Percentiles rank a stretch among this genome's conserved stretches.
Conservation (phyloP, 2,329 filamentous ascomycete species). For the Colletotrichum sp. region DNA sequence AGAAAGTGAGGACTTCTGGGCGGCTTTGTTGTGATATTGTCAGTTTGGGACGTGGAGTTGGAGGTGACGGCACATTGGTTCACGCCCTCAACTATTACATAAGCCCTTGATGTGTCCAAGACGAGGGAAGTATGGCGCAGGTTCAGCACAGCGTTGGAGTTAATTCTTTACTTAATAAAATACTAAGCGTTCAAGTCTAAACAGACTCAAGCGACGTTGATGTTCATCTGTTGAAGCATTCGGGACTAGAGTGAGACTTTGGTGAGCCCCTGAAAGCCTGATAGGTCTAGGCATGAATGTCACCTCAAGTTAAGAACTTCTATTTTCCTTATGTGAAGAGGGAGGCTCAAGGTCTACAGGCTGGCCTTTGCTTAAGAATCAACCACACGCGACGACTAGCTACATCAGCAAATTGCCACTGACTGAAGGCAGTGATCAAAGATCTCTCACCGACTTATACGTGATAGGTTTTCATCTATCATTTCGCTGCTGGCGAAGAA, state of each 20-base stretch:
- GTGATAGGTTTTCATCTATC: no score
- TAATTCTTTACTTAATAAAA: background rate
- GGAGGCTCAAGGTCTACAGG: fast-evolving
- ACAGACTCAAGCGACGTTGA: fast-evolving
- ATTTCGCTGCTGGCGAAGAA: background rate
- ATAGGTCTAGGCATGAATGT: background rate
- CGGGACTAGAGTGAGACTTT: background rate
- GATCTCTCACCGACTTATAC: no score
- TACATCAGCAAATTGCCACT: no score
- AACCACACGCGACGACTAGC: no score
- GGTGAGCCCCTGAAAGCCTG: background rate
- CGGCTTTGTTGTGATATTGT: background rate
- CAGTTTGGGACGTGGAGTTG: background rate
- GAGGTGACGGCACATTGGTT: no score
- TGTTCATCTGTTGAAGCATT: fast-evolving
- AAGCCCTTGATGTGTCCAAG: no score
- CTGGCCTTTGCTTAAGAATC: background rate
- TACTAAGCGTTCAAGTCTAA: background rate
- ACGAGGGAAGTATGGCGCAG: background rate
- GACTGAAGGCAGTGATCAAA: no score
- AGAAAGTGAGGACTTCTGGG: background rate
- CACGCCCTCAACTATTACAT: no score
- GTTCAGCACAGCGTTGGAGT: background rate
- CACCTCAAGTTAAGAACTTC: background rate
- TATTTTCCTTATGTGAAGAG: fast-evolving